Percentiles rank a stretch among this genome's conserved stretches.
Conservation (phyloP, 805 yeast species). For the Metschnikowia kofuensis region DNA sequence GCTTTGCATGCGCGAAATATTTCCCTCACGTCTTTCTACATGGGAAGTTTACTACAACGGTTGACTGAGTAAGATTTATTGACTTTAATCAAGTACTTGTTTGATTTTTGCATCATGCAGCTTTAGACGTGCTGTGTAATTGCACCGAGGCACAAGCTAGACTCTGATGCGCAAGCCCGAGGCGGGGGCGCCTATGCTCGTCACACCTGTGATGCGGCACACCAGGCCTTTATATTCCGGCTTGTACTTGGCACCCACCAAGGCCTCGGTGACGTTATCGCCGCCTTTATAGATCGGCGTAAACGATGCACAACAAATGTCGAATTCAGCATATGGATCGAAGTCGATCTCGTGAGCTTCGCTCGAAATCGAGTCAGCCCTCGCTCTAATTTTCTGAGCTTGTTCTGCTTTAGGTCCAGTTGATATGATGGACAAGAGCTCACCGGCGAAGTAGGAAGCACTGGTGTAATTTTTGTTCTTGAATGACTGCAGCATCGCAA, state of each 20-base stretch:
- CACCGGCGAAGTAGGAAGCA: constrained; percentile 87
- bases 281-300: constrained; percentile 87
- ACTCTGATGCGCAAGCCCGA: constrained; percentile 71
- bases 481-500: constrained; percentile 92
- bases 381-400: constrained; percentile 77
- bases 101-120: too few relatives aligned
- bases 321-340: constrained; percentile 89
- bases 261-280: constrained; percentile 67
- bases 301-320: constrained; percentile 79
- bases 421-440: constrained; percentile 66
- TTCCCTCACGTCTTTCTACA: too few relatives aligned
- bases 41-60: too few relatives aligned
- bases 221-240: constrained; percentile 72
- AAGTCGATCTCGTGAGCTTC: constrained; percentile 91
- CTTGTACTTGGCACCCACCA: constrained; percentile 88
- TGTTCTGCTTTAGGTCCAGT: constrained; percentile 84
- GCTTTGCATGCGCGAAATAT: too few relatives aligned
- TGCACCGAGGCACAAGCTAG: not conserved
- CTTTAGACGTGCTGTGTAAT: too few relatives aligned
- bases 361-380: constrained; percentile 73
- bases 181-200: constrained; percentile 86
- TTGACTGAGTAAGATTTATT: too few relatives aligned
- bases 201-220: constrained; percentile 71
- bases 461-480: constrained; percentile 82
- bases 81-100: too few relatives aligned